Conservation (phyloP, 371 early-diverging fungal species). For the Mucor plumbeus region DNA sequence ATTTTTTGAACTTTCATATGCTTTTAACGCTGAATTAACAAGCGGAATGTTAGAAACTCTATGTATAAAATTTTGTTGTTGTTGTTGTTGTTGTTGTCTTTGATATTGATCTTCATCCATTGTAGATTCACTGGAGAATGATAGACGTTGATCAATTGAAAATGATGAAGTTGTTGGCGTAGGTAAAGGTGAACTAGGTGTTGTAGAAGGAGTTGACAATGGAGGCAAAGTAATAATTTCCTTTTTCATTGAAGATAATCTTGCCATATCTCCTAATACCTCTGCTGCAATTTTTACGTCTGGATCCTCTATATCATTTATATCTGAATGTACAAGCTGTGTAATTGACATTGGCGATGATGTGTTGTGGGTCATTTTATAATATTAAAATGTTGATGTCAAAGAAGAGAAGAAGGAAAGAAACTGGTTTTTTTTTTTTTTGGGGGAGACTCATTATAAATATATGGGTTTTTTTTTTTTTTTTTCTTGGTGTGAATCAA, state of each 20-base stretch:
- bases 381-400: not conserved
- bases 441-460: conserved; percentile 4
- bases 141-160: conserved; percentile 17
- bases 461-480: not conserved
- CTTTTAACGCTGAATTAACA: conserved; percentile 76
- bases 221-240: conserved; percentile 36
- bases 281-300: conserved; percentile 73
- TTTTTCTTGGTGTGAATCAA: conserved; percentile 6
- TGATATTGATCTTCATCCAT: conserved; percentile 29
- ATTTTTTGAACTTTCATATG: conserved; percentile 79
- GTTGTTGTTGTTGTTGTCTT: conserved; percentile 21
- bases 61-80: conserved; percentile 61
- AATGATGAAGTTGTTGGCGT: conserved; percentile 35
- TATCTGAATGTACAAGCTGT: conserved; percentile 32
- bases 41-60: conserved; percentile 82
- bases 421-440: conserved; percentile 14
- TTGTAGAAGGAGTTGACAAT: conserved; percentile 38
- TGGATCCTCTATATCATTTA: conserved; percentile 40
- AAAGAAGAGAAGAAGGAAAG: conserved; percentile 20
- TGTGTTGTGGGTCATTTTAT: conserved; percentile 19
- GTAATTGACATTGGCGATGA: conserved; percentile 46
- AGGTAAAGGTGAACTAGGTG: conserved; percentile 41
- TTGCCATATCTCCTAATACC: conserved; percentile 67
- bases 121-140: conserved; percentile 36
- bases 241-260: conserved; percentile 30